Conservation (phyloP, 202 grass and related monocot species). For the Brachypodium distachyon region DNA sequence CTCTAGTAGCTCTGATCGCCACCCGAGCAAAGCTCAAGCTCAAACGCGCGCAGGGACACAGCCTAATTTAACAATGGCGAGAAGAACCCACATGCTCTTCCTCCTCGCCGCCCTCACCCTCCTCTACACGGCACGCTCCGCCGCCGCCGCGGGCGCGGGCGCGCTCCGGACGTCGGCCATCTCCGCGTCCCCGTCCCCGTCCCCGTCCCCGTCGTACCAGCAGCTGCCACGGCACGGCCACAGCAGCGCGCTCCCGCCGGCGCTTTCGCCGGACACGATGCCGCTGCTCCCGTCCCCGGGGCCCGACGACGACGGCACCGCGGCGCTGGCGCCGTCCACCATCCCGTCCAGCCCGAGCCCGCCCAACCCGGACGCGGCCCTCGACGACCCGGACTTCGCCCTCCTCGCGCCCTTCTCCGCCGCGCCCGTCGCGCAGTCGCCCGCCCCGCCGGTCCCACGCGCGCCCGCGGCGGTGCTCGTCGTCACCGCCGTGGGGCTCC, state of each 20-base stretch:
- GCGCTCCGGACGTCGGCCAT: slow-evolving; percentile 40
- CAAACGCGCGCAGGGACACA: too few relatives aligned
- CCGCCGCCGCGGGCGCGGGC: neutral
- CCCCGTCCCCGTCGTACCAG: slow-evolving; percentile 18
- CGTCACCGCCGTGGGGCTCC: neutral
- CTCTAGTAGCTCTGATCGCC: slow-evolving; percentile 13
- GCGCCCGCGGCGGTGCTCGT: slow-evolving; percentile 7
- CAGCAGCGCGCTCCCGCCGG: neutral
- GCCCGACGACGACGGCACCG: slow-evolving; percentile 27
- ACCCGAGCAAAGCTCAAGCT: neutral
- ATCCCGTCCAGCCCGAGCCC: slow-evolving; percentile 81
- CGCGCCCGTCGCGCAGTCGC: slow-evolving; percentile 21
- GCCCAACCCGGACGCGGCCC: slow-evolving; percentile 74
- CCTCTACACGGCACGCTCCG: neutral
- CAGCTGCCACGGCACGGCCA: slow-evolving; percentile 31
- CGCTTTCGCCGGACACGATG: slow-evolving; percentile 57
- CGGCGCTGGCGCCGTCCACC: slow-evolving; percentile 30
- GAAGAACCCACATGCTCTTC: slow-evolving; percentile 7
- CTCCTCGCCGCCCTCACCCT: neutral
- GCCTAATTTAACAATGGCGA: slow-evolving; percentile 32
- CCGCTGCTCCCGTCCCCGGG: slow-evolving; percentile 54
- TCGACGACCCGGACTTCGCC: slow-evolving; percentile 41
- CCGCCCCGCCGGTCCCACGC: neutral
- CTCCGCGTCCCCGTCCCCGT: slow-evolving; percentile 47
- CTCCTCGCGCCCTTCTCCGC: slow-evolving; percentile 39